phyloP scores from a whole-genome alignment of 768 basidiomycete genomes.

The Holtermanniella nyarrowii region DNA sequence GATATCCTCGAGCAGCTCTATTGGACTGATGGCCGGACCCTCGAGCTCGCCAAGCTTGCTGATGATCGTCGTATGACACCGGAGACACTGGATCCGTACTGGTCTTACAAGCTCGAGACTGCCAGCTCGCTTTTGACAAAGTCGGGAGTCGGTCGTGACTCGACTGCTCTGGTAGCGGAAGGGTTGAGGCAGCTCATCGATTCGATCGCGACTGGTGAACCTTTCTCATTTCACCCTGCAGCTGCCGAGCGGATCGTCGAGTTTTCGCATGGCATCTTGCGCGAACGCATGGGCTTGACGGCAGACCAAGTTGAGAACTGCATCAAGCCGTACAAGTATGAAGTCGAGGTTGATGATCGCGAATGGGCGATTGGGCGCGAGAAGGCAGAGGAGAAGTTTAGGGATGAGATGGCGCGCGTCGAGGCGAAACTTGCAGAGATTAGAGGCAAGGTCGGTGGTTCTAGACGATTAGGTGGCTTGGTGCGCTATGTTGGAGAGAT shows the following conservation, averaged over 20 bases:
- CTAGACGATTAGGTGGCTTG: constrained; percentile 62
- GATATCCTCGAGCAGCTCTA: constrained; percentile 94
- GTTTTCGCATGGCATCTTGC: constrained; percentile 83
- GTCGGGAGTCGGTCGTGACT: constrained; percentile 87
- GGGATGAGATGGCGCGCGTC: constrained; percentile 73
- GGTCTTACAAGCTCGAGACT: constrained; percentile 93
- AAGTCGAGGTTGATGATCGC: constrained; percentile 81
- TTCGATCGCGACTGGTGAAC: constrained; percentile 75
- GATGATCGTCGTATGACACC: constrained; percentile 57
- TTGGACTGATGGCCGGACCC: constrained; percentile 80
- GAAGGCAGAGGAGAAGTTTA: constrained; percentile 65
- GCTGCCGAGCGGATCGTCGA: constrained; percentile 81
- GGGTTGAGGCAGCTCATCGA: constrained; percentile 82
- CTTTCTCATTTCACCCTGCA: constrained; percentile 79
- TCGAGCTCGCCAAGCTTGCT: constrained; percentile 62
- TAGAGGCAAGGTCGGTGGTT: constrained; percentile 75
- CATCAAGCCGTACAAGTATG: constrained; percentile 98
- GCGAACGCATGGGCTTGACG: constrained; percentile 87
- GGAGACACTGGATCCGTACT: constrained; percentile 75
- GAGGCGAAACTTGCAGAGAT: constrained; percentile 81
- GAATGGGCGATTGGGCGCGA: constrained; percentile 85
- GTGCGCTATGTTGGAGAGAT: constrained; percentile 69
- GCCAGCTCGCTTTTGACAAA: constrained; percentile 88
- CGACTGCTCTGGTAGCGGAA: constrained; percentile 88
- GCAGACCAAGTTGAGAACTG: constrained; percentile 98